Conservation (phyloP, 2,329 filamentous ascomycete genomes). For the Gliomastix tumulicola region DNA sequence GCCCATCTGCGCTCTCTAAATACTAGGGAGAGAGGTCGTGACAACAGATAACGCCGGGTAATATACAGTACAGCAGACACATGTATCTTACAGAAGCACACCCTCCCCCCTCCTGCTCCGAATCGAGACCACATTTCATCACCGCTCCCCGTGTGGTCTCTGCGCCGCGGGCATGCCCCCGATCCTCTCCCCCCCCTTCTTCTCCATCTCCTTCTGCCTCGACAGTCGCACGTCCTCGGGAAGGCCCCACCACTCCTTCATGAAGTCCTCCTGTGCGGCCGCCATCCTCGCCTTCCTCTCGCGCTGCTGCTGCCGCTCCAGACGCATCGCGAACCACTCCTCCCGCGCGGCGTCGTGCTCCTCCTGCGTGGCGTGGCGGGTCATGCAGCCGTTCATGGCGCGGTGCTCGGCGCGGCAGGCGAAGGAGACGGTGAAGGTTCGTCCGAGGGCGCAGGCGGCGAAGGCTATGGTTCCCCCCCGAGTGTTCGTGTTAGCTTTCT, state of each 20-base stretch:
- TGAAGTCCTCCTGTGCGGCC: slow-evolving; percentile 56
- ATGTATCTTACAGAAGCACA: too few species aligned
- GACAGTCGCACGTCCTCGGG: slow-evolving; percentile 47
- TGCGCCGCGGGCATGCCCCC: slow-evolving; percentile 41
- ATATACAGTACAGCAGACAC: too few species aligned
- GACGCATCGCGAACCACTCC: slow-evolving; percentile 81
- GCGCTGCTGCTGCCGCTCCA: slow-evolving; percentile 61
- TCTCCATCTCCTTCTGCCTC: slow-evolving; percentile 40
- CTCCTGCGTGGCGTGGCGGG: slow-evolving; percentile 71
- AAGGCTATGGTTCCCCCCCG: slow-evolving; percentile 55
- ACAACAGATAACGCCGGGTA: too few species aligned
- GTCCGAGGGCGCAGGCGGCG: slow-evolving; percentile 78
- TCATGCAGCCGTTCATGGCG: slow-evolving; percentile 92
- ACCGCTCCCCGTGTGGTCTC: slow-evolving; percentile 6
- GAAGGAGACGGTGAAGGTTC: slow-evolving; percentile 84
- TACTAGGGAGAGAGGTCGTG: too few species aligned
- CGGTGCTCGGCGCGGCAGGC: slow-evolving; percentile 73
- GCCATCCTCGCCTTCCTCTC: slow-evolving; percentile 56
- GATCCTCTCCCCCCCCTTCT: slow-evolving; percentile 43
- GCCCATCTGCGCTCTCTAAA: too few species aligned
- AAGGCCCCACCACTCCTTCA: slow-evolving; percentile 62
- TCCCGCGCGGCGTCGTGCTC: slow-evolving; percentile 84
- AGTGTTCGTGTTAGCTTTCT: background rate
- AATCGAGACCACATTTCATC: too few species aligned
- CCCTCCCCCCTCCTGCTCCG: too few species aligned